Percentiles rank a stretch among this genome's conserved stretches.
phyloP scores from a whole-genome alignment of 768 basidiomycete species.

The Butyriboletus loyo region DNA sequence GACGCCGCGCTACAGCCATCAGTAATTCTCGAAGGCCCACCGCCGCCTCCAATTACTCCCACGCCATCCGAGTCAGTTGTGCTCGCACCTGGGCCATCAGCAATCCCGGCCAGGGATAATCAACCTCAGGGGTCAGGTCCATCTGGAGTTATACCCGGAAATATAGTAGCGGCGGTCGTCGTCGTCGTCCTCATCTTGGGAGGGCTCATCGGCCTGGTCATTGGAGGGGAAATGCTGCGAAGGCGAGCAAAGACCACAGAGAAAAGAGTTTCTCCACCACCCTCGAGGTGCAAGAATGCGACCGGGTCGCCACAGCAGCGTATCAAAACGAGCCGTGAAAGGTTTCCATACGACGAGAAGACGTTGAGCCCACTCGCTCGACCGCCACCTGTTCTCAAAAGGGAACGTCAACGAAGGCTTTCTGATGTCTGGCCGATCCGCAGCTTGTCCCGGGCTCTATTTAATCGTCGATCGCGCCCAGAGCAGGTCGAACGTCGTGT shows the following conservation, averaged over 20 bases:
- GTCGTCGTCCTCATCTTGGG: conserved; percentile 28
- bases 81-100: conserved; percentile 7
- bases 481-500: neutral
- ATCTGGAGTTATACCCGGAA: conserved; percentile 14
- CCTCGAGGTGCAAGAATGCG: neutral
- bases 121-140: conserved; percentile 5
- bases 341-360: conserved; percentile 13
- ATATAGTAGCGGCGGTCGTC: conserved; percentile 19
- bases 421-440: conserved; percentile 22
- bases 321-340: neutral
- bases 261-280: neutral
- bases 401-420: conserved; percentile 15
- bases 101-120: neutral
- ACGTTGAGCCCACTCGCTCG: conserved; percentile 8
- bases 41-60: neutral
- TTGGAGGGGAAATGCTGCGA: conserved; percentile 28
- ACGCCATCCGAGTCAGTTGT: conserved; percentile 3
- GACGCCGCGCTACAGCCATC: conserved; percentile 9
- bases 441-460: conserved; percentile 13
- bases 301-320: neutral
- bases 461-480: conserved; percentile 3
- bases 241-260: conserved; percentile 5
- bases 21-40: neutral
- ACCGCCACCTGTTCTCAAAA: conserved; percentile 12
- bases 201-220: conserved; percentile 24